Evolutionary conservation across 2,329 filamentous ascomycete genomes (phyloP), one percentile per base, ranked within the genome.

Genomic region (Aspergillus amoenus): DNA sequence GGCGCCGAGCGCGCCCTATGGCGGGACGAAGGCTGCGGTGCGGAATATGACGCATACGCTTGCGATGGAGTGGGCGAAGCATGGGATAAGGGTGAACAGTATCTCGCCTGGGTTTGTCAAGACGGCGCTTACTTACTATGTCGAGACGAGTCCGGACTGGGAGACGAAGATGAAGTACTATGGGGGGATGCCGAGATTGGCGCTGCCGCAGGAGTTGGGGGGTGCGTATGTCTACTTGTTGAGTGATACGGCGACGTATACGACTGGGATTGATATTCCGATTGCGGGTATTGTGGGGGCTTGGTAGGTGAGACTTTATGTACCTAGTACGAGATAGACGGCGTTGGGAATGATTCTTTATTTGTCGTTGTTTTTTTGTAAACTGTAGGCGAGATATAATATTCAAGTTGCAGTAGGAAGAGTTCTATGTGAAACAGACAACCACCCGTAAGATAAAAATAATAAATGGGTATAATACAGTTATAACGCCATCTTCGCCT

Each of bases 151-250:
- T 44, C 73, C 76, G 0, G 81, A 82, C 59, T 82, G 79, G 78
- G 76, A 81, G 43, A 66, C 78, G 56, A 80, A 82, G 70, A 73
- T 82, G 64, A 76, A 80, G 67, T 82, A 82, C 63, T 82, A 82
- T 64, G 79, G 81, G 7, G 81, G 80, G 2, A 80, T 83, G 71
- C 79, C 79, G 2, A 69, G 81, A n/a, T 61, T 83, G 51, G 81
- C 80, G 0, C 74, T 81, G 60, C 77, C 80, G 5, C 77, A 80
- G 64, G 81, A 82, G 65, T 66, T 81, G 13, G 78, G 78, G n/a
- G 79, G 79, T 46, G 79, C 78, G 1, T 81, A 80, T 61, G 78
- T 80, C 13, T 81, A 81, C 59, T 65, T 80, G 40, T 60, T 80
- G 30, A 77, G 75, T 32, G 79, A 81, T 47, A 69, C 72, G 44